Percentiles rank a stretch among this genome's conserved stretches.
Conservation (phyloP, 208 protist genomes). For the Porcisia deanei region DNA sequence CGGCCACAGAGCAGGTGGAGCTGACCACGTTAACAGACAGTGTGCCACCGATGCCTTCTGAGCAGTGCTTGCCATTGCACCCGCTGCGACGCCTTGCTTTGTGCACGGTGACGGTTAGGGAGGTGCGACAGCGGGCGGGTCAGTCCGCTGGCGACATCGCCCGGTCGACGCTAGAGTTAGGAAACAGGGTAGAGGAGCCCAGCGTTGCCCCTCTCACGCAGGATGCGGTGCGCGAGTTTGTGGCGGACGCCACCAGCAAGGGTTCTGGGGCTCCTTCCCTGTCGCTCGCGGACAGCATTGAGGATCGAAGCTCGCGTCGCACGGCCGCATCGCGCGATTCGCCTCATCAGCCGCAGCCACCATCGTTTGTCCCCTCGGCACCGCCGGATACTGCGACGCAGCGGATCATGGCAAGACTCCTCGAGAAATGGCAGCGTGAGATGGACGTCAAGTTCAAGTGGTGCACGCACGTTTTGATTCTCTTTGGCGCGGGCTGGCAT, state of each 20-base stretch:
- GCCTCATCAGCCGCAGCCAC: not conserved
- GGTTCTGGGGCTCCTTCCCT: constrained; percentile 15
- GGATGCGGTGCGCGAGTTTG: not conserved
- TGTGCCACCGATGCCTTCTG: constrained; percentile 10
- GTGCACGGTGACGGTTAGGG: constrained; percentile 19
- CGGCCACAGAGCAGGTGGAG: constrained; percentile 24
- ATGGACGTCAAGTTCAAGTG: constrained; percentile 20
- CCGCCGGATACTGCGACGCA: constrained; percentile 2
- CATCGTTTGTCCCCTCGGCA: not conserved
- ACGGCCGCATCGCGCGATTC: not conserved
- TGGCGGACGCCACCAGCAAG: not conserved
- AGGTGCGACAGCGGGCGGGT: constrained; percentile 23
- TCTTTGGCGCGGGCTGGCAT: constrained; percentile 73
- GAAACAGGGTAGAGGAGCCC: not conserved
- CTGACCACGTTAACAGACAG: constrained; percentile 19
- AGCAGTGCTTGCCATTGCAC: constrained; percentile 12
- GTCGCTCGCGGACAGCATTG: constrained; percentile 15
- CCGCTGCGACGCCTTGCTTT: constrained; percentile 25
- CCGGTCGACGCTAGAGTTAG: not conserved
- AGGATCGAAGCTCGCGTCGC: constrained; percentile 1
- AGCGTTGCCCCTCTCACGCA: not conserved
- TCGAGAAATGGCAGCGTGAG: constrained; percentile 30
- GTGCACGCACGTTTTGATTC: constrained; percentile 44
- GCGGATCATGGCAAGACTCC: constrained; percentile 2
- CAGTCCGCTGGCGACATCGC: not conserved